Conservation (phyloP, 2,329 filamentous ascomycete species). For the Cordyceps farinosa region DNA sequence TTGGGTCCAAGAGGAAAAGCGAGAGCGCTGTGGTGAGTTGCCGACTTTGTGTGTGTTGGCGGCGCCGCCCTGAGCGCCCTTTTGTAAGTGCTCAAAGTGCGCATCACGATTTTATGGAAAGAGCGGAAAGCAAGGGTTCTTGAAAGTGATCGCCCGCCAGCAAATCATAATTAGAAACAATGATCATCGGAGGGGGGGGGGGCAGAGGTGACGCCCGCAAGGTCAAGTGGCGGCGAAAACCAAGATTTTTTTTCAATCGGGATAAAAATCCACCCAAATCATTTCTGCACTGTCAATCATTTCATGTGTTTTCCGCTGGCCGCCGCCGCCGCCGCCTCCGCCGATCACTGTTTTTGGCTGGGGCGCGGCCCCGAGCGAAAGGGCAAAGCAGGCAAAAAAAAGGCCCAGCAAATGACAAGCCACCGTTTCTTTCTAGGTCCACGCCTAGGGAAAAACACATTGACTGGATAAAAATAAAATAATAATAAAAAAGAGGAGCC, state of each 20-base stretch:
- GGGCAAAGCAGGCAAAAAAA: not conserved
- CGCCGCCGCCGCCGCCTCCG: not conserved
- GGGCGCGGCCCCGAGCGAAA: not conserved
- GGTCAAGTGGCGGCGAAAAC: too few species aligned
- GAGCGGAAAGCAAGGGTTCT: not conserved
- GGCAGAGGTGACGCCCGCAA: too few species aligned
- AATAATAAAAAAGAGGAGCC: not conserved
- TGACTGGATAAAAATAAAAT: not conserved
- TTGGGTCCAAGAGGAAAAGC: too few species aligned
- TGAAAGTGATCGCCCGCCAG: constrained; percentile 2
- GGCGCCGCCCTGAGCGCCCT: too few species aligned
- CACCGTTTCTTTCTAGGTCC: not conserved
- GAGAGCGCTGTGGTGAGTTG: too few species aligned
- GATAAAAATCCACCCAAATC: not conserved
- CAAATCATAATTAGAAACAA: constrained; percentile 15
- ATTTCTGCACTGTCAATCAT: not conserved
- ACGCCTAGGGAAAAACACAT: not conserved
- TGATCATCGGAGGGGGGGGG: not conserved
- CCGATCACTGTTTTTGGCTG: not conserved
- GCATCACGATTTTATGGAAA: too few species aligned
- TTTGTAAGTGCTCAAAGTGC: too few species aligned
- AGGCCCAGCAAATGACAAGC: not conserved
- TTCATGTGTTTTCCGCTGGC: not conserved
- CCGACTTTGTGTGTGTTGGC: too few species aligned
- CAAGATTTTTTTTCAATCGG: too few species aligned